Evolutionary conservation across 2,329 filamentous ascomycete genomes (phyloP).

Genomic region (Neopestalotiopsis sp.): DNA sequence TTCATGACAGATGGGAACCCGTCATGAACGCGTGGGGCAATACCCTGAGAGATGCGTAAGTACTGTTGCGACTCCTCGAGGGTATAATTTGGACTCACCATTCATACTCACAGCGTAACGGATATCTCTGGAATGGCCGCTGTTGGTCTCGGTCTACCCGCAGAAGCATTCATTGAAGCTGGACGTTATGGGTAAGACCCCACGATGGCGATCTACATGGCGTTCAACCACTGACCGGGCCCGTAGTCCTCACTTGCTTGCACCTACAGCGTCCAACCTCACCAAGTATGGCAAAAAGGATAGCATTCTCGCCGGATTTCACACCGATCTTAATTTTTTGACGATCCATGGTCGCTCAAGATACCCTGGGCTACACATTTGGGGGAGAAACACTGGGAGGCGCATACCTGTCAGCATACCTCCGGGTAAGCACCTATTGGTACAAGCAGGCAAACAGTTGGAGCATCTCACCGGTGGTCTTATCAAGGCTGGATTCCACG

Average conservation of each 20-base stretch:
- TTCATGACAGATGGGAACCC: conserved; percentile 56
- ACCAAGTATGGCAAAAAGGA: conserved; percentile 55
- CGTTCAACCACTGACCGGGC: neutral
- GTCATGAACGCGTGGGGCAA: conserved; percentile 63
- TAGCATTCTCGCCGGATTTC: conserved; percentile 67
- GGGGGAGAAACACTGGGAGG: conserved; percentile 66
- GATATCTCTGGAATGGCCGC: conserved; percentile 65
- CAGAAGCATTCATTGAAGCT: conserved; percentile 58
- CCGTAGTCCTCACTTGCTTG: conserved; percentile 62
- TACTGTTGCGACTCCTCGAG: conserved; percentile 21
- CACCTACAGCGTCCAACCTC: conserved; percentile 65
- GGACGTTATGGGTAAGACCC: conserved; percentile 57
- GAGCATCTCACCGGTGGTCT: conserved; percentile 66
- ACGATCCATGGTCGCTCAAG: conserved; percentile 68
- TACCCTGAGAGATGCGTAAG: conserved; percentile 65
- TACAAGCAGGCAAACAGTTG: conserved; percentile 67
- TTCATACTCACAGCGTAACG: conserved; percentile 46
- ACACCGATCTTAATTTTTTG: conserved; percentile 69
- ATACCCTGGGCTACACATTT: conserved; percentile 66
- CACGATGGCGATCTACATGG: conserved; percentile 13
- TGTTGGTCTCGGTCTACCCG: conserved; percentile 58
- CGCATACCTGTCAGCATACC: conserved; percentile 65
- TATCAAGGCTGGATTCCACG: conserved; percentile 66
- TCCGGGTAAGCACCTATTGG: conserved; percentile 60
- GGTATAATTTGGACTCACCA: neutral